Percentiles rank a stretch among this genome's conserved stretches.
phyloP scores from a whole-genome alignment of 1,284 basidiomycete genomes.

The Malassezia restricta region DNA sequence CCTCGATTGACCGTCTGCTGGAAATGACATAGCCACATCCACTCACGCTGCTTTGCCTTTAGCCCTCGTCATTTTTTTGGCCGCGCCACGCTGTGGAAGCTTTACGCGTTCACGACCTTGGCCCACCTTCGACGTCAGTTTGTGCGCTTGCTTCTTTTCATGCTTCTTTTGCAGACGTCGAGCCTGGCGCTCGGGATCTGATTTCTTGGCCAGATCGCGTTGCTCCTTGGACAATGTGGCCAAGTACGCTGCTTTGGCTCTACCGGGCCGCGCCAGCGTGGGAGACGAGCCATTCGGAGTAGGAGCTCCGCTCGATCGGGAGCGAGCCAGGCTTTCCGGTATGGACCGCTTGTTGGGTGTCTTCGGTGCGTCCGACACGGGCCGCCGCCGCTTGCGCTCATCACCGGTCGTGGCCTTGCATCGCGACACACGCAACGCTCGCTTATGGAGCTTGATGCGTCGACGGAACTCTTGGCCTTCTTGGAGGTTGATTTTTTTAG shows the following conservation, averaged over 20 bases:
- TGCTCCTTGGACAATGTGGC: slow-evolving; percentile 29
- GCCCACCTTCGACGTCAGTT: slow-evolving; percentile 3
- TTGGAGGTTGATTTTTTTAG: slow-evolving; percentile 15
- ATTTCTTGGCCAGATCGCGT: slow-evolving; percentile 29
- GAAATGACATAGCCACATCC: slow-evolving; percentile 21
- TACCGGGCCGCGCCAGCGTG: background rate
- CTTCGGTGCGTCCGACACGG: slow-evolving; percentile 1
- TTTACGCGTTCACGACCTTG: slow-evolving; percentile 10
- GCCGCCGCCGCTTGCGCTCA: slow-evolving; percentile 5
- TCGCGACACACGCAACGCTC: slow-evolving; percentile 32
- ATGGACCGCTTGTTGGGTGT: slow-evolving; percentile 12
- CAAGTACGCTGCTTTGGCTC: slow-evolving; percentile 22
- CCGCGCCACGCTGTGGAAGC: slow-evolving; percentile 11
- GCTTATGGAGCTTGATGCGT: slow-evolving; percentile 34
- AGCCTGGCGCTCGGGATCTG: slow-evolving; percentile 29
- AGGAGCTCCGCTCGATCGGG: slow-evolving; percentile 33
- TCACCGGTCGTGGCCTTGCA: slow-evolving; percentile 33
- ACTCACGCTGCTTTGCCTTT: background rate
- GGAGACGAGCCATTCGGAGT: slow-evolving; percentile 41
- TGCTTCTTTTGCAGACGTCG: slow-evolving; percentile 39
- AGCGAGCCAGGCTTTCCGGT: slow-evolving; percentile 7
- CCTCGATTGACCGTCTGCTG: slow-evolving; percentile 32
- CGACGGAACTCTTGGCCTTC: slow-evolving; percentile 35
- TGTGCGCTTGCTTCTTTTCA: slow-evolving; percentile 18
- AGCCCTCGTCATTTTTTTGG: slow-evolving; percentile 5